Percentiles rank a stretch among this genome's conserved stretches.
These are phyloP conservation scores for Metschnikowia similis DNA, from an alignment of 805 yeast species.

Conservation along the genomic window DNA sequence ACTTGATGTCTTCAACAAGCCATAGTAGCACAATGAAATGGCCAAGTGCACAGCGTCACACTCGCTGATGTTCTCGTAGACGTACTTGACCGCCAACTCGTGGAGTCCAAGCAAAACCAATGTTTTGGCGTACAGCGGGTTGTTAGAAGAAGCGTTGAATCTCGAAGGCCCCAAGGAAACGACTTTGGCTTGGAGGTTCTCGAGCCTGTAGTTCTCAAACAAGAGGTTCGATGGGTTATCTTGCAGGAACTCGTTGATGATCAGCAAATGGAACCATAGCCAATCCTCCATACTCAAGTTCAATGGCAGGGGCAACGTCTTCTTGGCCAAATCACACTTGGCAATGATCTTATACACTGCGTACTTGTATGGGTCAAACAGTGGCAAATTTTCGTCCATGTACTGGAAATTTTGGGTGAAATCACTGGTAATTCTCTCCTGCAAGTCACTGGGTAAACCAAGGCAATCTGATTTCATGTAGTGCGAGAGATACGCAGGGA, in stretches of 20 bases:
- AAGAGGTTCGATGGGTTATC: slow-evolving; percentile 36
- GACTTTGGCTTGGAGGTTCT: slow-evolving; percentile 69
- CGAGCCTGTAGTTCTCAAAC: slow-evolving; percentile 67
- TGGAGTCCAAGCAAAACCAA: slow-evolving; percentile 73
- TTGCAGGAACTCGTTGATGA: slow-evolving; percentile 52
- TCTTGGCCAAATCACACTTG: slow-evolving; percentile 72
- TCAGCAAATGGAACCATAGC: slow-evolving; percentile 88
- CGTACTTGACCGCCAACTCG: slow-evolving; percentile 70
- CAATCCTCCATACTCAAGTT: slow-evolving; percentile 87
- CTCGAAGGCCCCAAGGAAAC: slow-evolving; percentile 67
- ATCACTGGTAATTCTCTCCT: slow-evolving; percentile 68
- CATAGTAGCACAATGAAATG: slow-evolving; percentile 71
- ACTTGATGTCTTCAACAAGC: slow-evolving; percentile 53
- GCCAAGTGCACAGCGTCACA: slow-evolving; percentile 88
- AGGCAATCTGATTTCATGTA: slow-evolving; percentile 52
- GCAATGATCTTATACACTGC: slow-evolving; percentile 91
- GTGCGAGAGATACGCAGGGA: slow-evolving; percentile 72
- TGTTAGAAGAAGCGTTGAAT: slow-evolving; percentile 61
- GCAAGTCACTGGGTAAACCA: slow-evolving; percentile 60
- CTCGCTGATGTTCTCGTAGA: slow-evolving; percentile 57
- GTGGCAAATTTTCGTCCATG: slow-evolving; percentile 43
- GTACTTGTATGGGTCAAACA: slow-evolving; percentile 81
- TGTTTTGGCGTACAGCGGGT: slow-evolving; percentile 70
- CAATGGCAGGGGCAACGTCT: slow-evolving; percentile 62
- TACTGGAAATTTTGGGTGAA: slow-evolving; percentile 79